phyloP scores from a whole-genome alignment of 805 yeast species.

The Candida xiaguanensis region DNA sequence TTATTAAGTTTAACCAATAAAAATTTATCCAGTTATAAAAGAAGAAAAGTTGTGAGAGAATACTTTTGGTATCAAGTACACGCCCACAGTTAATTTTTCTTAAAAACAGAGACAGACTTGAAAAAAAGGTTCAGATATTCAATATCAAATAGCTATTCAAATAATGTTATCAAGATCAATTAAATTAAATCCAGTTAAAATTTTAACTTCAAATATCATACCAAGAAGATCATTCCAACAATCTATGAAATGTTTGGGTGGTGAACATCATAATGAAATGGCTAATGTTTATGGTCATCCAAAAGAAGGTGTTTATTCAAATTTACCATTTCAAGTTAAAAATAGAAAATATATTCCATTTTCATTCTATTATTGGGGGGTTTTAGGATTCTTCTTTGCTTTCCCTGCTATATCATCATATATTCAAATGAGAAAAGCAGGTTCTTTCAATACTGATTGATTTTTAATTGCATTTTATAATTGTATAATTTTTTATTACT shows the following conservation, averaged over 20 bases:
- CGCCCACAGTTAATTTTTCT: neutral
- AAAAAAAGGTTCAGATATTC: too few species aligned
- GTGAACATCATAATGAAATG: slow-evolving; percentile 12
- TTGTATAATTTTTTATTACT: too few species aligned
- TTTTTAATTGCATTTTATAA: neutral
- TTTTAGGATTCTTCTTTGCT: slow-evolving; percentile 49
- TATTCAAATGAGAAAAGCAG: slow-evolving; percentile 87
- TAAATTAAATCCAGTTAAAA: slow-evolving; percentile 3
- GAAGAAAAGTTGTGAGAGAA: too few species aligned
- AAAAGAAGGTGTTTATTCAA: slow-evolving; percentile 72
- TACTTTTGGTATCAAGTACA: neutral
- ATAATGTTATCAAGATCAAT: slow-evolving; percentile 23
- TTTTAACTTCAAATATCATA: slow-evolving; percentile 2
- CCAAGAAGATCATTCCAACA: slow-evolving; percentile 6
- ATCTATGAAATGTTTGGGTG: neutral
- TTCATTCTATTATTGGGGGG: slow-evolving; percentile 76
- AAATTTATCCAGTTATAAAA: neutral
- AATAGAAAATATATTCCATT: slow-evolving; percentile 82
- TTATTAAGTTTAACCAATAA: neutral
- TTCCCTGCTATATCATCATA: slow-evolving; percentile 74
- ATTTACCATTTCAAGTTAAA: slow-evolving; percentile 93
- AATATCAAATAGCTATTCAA: too few species aligned
- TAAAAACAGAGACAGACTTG: neutral
- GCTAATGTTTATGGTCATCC: slow-evolving; percentile 37
- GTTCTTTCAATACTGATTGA: slow-evolving; percentile 32